Evolutionary conservation across 176 grass and related monocot genomes (phyloP), one percentile per base, ranked within the genome.

Genomic region (Eleusine indica): DNA sequence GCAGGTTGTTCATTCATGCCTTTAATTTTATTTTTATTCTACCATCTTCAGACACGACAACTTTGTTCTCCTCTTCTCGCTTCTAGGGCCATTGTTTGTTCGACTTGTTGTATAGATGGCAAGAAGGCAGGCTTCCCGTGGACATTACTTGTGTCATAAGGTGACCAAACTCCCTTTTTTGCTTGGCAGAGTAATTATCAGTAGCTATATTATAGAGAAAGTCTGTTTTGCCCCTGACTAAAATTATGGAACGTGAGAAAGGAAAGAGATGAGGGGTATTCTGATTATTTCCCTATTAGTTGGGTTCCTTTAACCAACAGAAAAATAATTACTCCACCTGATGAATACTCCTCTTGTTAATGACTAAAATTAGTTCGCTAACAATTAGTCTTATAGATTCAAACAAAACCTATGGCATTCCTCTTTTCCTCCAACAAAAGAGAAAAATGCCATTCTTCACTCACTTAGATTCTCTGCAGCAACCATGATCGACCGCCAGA

Each of bases 31-130:
- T 19, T 21, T 57, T 57, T 18, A 6, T 57, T 57, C 19, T 1
- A 6, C 5, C 18, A 57, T 57, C 51, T 53, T 53, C 51, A 15
- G 54, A 57, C 18, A 57, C 4, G 18, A 21, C 54, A 57, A 57
- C 51, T 57, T 7, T 2, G 8, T 28, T 62, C 18, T 66, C 74
- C 62, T 80, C 12, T 39, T 69, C 81, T 49, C 8, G 57, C 57
- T 63, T 89, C 40, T 53, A 98, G 96, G 92, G 93, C 40, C 96
- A 98, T 77, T 95, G 93, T 39, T 75, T 95, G 79, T 90, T 91
- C 7, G 96, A 98, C 68, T 74, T 98, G 74, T 84, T 98, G 77
- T 79, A 95, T 54, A 86, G 85, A 80, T 98, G 96, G 96, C 91
- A 91, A 39, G 93, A 95, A 82, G 93, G 93, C 70, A 91, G 86